These are phyloP conservation scores for Adansonia rubrostipa DNA, from an alignment of 441 rosid genomes.

Conservation along the genomic window DNA sequence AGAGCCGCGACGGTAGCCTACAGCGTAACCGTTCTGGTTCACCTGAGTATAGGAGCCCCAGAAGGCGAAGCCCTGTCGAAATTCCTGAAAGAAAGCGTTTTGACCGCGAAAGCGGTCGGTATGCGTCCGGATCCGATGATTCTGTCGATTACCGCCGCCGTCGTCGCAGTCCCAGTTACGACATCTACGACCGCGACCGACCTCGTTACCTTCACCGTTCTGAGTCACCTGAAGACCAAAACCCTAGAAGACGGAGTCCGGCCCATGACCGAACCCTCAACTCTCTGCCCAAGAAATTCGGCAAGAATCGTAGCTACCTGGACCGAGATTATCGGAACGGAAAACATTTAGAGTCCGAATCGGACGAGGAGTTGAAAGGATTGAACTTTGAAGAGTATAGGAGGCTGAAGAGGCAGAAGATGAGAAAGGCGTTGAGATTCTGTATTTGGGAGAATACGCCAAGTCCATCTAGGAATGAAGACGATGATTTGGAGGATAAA, in stretches of 20 bases:
- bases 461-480: slow-evolving; percentile 73
- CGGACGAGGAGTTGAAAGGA: slow-evolving; percentile 87
- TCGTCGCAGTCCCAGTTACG: slow-evolving; percentile 50
- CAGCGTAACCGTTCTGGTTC: slow-evolving; percentile 41
- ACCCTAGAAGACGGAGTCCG: slow-evolving; percentile 44
- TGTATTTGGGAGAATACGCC: slow-evolving; percentile 85
- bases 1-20: slow-evolving; percentile 24
- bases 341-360: slow-evolving; percentile 61
- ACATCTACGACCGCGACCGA: slow-evolving; percentile 39
- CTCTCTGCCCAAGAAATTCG: slow-evolving; percentile 65
- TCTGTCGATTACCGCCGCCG: slow-evolving; percentile 35
- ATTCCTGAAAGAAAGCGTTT: slow-evolving; percentile 36
- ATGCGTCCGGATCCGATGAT: slow-evolving; percentile 35
- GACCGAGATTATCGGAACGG: slow-evolving; percentile 60
- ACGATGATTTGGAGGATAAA: slow-evolving; percentile 52
- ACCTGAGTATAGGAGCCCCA: slow-evolving; percentile 36
- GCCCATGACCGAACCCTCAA: slow-evolving; percentile 39
- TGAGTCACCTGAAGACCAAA: slow-evolving; percentile 35
- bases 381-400: slow-evolving; percentile 73
- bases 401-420: slow-evolving; percentile 82
- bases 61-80: slow-evolving; percentile 40
- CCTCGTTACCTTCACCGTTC: slow-evolving; percentile 39
- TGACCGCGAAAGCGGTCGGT: slow-evolving; percentile 33
- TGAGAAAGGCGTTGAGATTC: slow-evolving; percentile 58
- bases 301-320: slow-evolving; percentile 45